These are phyloP conservation scores for Trichoderma brevicompactum DNA, from an alignment of 2,329 filamentous ascomycete species.

Conservation along the genomic window DNA sequence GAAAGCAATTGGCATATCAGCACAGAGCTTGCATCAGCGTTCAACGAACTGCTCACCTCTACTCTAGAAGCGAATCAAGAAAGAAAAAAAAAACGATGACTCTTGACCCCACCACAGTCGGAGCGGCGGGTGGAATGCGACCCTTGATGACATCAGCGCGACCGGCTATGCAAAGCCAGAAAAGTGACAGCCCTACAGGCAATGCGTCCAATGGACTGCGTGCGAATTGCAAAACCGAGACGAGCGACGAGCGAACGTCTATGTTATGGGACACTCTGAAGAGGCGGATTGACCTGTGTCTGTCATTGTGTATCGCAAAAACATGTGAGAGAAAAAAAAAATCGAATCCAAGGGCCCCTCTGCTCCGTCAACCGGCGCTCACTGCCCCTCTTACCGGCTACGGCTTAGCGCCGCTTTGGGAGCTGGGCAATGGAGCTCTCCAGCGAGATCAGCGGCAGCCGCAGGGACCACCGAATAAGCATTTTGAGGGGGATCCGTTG, in stretches of 20 bases:
- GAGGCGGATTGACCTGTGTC: neutral
- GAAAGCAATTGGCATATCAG: neutral
- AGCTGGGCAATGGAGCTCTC: neutral
- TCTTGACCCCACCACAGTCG: conserved; percentile 26
- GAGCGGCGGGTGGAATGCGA: conserved; percentile 11
- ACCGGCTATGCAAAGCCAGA: neutral
- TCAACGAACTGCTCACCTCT: conserved; percentile 6
- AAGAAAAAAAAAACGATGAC: conserved; percentile 13
- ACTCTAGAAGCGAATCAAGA: neutral
- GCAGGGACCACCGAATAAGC: conserved; percentile 12
- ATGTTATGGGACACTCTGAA: conserved; percentile 3
- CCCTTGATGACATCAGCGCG: conserved; percentile 27
- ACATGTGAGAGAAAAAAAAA: conserved; percentile 23
- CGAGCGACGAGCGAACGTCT: neutral
- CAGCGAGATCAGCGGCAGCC: neutral
- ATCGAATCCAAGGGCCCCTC: conserved; percentile 16
- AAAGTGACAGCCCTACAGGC: neutral
- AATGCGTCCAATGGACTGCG: neutral
- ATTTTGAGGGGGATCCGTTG: neutral
- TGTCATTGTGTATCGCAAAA: conserved; percentile 17
- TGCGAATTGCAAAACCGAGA: neutral
- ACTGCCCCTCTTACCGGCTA: conserved; percentile 41
- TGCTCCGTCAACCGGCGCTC: conserved; percentile 25
- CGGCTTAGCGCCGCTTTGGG: conserved; percentile 35
- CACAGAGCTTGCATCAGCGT: neutral